These are phyloP conservation scores for Arachis hypogaea DNA, from an alignment of 306 rosid genomes.

Conservation along the genomic window DNA sequence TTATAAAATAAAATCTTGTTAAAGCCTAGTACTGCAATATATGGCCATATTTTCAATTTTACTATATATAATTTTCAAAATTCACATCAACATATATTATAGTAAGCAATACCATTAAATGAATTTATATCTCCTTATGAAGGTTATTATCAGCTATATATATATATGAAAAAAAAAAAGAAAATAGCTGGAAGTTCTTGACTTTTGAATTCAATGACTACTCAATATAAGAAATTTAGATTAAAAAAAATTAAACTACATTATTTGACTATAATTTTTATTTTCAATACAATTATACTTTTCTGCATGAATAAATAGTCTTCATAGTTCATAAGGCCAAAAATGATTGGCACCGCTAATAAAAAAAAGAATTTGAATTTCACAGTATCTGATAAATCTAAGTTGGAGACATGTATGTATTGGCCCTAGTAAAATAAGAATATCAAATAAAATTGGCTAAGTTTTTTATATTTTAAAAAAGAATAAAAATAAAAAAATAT, in stretches of 20 bases:
- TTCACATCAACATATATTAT: not conserved
- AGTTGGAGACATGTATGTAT: too few relatives aligned
- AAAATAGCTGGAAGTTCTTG: conserved; percentile 7
- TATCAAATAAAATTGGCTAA: too few relatives aligned
- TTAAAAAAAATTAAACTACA: conserved; percentile 14
- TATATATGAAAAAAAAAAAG: not conserved
- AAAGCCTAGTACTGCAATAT: too few relatives aligned
- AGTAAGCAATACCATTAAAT: not conserved
- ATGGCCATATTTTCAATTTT: too few relatives aligned
- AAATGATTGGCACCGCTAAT: too few relatives aligned
- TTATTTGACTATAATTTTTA: not conserved
- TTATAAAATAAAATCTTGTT: too few relatives aligned
- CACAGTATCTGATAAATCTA: too few relatives aligned
- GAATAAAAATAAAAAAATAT: conserved; percentile 20
- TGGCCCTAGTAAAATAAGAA: too few relatives aligned
- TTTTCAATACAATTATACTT: not conserved
- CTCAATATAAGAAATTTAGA: conserved; percentile 1
- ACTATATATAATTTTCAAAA: not conserved
- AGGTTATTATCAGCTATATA: not conserved
- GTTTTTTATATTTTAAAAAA: not conserved
- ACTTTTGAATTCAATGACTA: conserved; percentile 26
- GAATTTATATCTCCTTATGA: not conserved
- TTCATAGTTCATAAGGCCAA: too few relatives aligned
- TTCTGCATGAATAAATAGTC: too few relatives aligned
- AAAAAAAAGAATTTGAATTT: too few relatives aligned